Evolutionary conservation across 192 early-diverging fungal species (phyloP), one percentile per base, ranked within the genome.

Genomic region (Umbelopsis vinacea): DNA sequence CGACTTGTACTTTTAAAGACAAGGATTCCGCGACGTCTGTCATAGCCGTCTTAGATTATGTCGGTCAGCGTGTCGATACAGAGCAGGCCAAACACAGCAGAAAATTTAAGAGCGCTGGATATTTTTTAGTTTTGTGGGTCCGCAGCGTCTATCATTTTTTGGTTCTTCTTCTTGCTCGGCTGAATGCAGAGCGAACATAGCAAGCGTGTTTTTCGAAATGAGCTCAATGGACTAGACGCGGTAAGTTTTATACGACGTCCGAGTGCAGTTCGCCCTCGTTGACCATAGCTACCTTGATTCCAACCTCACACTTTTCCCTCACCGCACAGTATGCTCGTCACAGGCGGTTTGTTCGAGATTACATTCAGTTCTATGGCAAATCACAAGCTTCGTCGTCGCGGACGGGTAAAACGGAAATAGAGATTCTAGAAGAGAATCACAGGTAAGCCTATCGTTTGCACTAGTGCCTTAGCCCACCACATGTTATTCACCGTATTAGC

Each of bases 341-440:
- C 78, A 85, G 89, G 71, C 74, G 79, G 29, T 75, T 90, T 68
- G 87, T 93, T 55, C 74, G 79, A 29, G 83, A 85, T 43, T 92
- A 92, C 75, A 46, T 81, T 29, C 73, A 66, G 19, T 83, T 83
- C 52, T 88, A 86, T 67, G 76, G 73, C 8, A 37, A 54, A n/a
- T 45, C 23, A 50, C n/a, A 52, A 54, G 3, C 54, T 15, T 11
- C 63, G 68, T 45, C 23, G 8, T 15, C 23, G 29, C 10, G 17
- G 17, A 26, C 26, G 9, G 73, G 66, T 9, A 86, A 84, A 52
- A 87, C 87, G 0, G 92, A 94, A 68, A 52, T 82, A 9, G 91
- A 94, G n/a, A 86, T 93, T 46, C 74, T 94, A n/a, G 78, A 83
- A 17, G 83, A 87, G 71, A 85, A 92, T 50, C 92, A 94, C 79